These are phyloP conservation scores for Chlorella ohadii DNA, from an alignment of 139 green algal species.

Conservation along the genomic window DNA sequence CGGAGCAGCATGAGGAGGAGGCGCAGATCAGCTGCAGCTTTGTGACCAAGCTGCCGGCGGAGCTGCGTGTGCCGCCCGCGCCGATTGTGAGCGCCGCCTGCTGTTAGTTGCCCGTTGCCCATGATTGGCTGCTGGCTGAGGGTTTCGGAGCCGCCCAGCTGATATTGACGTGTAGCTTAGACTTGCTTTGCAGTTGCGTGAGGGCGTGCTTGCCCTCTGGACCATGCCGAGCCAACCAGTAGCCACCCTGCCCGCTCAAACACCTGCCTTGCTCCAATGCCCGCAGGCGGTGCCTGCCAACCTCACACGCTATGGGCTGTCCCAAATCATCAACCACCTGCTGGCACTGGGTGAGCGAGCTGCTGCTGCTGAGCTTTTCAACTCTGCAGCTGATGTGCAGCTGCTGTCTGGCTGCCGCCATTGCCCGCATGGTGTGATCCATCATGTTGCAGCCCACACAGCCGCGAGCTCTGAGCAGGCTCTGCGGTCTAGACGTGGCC, in stretches of 20 bases:
- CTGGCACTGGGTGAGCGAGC: conserved; percentile 76
- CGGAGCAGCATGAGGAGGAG: conserved; percentile 40
- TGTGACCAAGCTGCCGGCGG: conserved; percentile 78
- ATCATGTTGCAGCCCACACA: no score
- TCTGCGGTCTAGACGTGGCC: no score
- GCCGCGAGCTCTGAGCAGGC: no score
- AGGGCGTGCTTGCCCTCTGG: no score
- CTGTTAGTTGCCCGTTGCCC: background rate
- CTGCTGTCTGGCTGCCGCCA: background rate
- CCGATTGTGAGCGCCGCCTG: conserved; percentile 79
- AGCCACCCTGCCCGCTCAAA: background rate
- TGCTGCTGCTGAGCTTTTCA: no score
- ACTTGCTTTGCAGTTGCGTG: no score
- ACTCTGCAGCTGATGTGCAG: background rate
- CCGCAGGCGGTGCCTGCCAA: conserved; percentile 84
- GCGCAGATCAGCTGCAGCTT: conserved; percentile 75
- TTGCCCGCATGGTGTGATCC: background rate
- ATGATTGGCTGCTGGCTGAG: background rate
- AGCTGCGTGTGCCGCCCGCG: conserved; percentile 74
- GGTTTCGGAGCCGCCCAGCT: no score
- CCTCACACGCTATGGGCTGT: conserved; percentile 93
- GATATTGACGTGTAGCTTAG: no score
- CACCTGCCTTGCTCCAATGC: background rate
- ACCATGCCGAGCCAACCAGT: no score
- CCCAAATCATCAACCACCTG: conserved; percentile 97